A percentile compares a stretch with the other conserved stretches of the same genome.
phyloP scores from a whole-genome alignment of 2,329 filamentous ascomycete species.

The Penicillium sp. region DNA sequence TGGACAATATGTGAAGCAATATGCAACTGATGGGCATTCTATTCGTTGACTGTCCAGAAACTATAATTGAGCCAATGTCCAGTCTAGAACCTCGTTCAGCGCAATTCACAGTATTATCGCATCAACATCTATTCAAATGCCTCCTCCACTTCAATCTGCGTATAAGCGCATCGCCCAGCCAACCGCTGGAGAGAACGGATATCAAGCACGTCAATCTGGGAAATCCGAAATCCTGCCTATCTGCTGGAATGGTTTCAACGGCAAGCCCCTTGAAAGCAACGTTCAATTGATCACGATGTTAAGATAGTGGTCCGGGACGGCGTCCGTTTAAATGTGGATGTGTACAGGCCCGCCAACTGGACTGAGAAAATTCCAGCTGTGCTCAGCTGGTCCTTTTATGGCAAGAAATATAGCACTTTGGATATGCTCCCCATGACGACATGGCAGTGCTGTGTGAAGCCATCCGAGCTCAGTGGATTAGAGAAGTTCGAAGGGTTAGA shows the following conservation, averaged over 20 bases:
- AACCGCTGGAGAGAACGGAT: slow-evolving; percentile 42
- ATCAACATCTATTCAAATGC: slow-evolving; percentile 25
- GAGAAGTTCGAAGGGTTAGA: slow-evolving; percentile 49
- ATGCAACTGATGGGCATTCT: too few species aligned
- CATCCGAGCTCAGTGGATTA: slow-evolving; percentile 19
- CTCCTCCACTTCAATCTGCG: slow-evolving; percentile 31
- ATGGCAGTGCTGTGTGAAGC: slow-evolving; percentile 40
- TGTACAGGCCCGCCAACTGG: slow-evolving; percentile 43
- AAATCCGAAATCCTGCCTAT: slow-evolving; percentile 41
- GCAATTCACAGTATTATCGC: neutral
- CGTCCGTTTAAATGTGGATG: slow-evolving; percentile 42
- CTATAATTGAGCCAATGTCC: too few species aligned
- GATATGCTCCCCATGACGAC: slow-evolving; percentile 41
- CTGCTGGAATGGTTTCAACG: slow-evolving; percentile 41
- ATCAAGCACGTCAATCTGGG: slow-evolving; percentile 41
- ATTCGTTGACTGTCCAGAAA: too few species aligned
- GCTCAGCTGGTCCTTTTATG: slow-evolving; percentile 47
- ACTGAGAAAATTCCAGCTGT: slow-evolving; percentile 43
- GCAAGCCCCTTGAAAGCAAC: slow-evolving; percentile 35
- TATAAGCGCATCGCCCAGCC: slow-evolving; percentile 27
- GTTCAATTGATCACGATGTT: slow-evolving; percentile 49
- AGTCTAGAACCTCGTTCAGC: too few species aligned
- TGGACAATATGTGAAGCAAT: too few species aligned
- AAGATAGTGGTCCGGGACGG: slow-evolving; percentile 47
- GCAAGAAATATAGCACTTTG: slow-evolving; percentile 46